Evolutionary conservation across 2,329 filamentous ascomycete genomes (phyloP).

Genomic region (Talaromyces sp.): DNA sequence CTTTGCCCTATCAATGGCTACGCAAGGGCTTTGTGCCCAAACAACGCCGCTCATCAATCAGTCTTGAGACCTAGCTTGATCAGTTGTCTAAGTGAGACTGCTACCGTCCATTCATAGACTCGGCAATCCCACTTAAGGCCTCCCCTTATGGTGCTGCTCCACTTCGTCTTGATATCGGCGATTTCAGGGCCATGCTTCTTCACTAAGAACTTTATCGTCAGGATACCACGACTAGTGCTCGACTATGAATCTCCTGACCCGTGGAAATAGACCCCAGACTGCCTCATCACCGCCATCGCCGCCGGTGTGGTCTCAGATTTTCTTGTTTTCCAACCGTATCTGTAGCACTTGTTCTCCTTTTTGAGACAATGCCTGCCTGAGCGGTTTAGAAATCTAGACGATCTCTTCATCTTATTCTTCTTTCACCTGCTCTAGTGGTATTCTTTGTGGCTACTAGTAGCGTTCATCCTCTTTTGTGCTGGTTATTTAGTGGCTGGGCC

Average conservation of each 20-base stretch:
- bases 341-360: background rate
- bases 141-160: background rate
- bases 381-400: background rate
- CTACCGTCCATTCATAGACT: background rate
- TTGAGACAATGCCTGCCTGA: background rate
- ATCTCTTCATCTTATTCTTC: background rate
- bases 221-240: background rate
- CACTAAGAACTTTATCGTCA: background rate
- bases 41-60: background rate
- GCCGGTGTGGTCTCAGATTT: background rate
- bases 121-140: background rate
- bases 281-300: background rate
- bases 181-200: background rate
- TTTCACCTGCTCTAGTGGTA: background rate
- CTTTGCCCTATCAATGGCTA: background rate
- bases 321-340: background rate
- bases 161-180: background rate
- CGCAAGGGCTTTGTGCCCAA: background rate
- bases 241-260: background rate
- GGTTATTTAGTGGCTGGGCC: background rate
- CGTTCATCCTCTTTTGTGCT: background rate
- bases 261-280: background rate
- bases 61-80: background rate
- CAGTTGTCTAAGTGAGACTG: background rate
- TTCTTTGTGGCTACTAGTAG: background rate